Evolutionary conservation across 192 early-diverging fungal genomes (phyloP), one percentile per base, ranked within the genome.

Genomic region (Coemansia sp.): DNA sequence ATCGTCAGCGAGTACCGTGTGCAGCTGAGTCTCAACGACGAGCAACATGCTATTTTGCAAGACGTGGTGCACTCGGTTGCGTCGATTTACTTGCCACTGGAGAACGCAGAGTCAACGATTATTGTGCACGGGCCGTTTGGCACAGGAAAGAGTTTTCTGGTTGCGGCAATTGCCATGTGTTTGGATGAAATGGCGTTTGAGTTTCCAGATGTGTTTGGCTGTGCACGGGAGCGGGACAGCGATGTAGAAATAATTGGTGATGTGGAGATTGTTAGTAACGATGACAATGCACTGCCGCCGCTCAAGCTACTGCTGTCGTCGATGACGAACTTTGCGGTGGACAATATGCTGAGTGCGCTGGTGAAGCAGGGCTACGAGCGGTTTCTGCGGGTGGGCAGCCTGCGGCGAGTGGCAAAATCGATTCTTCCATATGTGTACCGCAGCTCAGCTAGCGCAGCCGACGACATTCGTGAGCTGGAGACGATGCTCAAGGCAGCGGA

Each of bases 321-420:
- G 6, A 88, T 90, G 83, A 91, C 90, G 63, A 92, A 92, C 64
- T 87, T 90, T 23, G 90, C 90, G 8, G 90, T 92, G 7, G 90
- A 92, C 67, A 85, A 88, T 54, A 88, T 92, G 65, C 71, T 92
- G 15, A 37, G 73, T 62, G 87, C 84, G 5, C 67, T 92, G 23
- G 48, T 90, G 10, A 81, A 85, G 51, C 82, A 88, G 1, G 87
- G 84, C 3, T 92, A 85, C 45, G 84, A 85, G 43, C 65, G 82
- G 41, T 92, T 92, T 72, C 67, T 89, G 39, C 83, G 90, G 2
- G 84, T 92, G 17, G 89, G 90, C 19, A 92, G 85, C 53, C 39
- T 90, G 25, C 88, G 88, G 64, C 87, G 88, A 51, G 87, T 92
- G 1, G 73, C 87, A 17, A 85, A 85, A 47, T 73, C 67, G 14